These are phyloP conservation scores for Backusella liffmaniae DNA, from an alignment of 192 early-diverging fungal species.

Conservation along the genomic window DNA sequence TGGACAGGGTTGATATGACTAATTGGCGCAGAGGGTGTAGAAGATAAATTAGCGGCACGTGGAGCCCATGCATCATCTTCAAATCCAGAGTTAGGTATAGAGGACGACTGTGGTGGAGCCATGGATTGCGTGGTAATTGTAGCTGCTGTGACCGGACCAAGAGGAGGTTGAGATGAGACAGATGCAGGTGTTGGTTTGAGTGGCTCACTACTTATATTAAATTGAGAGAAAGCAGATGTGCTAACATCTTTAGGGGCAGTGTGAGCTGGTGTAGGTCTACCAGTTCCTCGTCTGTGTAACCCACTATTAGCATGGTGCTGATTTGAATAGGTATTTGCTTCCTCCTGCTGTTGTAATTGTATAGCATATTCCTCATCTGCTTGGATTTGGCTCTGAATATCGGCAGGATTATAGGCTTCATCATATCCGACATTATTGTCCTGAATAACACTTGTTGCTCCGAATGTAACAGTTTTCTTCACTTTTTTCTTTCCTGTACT, in stretches of 20 bases:
- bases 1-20: not conserved
- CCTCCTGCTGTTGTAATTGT: conserved; percentile 82
- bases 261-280: conserved; percentile 48
- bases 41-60: conserved; percentile 30
- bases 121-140: not conserved
- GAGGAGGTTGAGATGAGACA: conserved; percentile 22
- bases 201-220: conserved; percentile 15
- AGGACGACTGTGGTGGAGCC: too few species aligned
- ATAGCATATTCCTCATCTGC: conserved; percentile 83
- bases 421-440: conserved; percentile 31
- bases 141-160: not conserved
- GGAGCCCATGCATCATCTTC: conserved; percentile 59
- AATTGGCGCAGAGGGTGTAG: not conserved
- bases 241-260: conserved; percentile 50
- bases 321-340: conserved; percentile 20
- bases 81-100: conserved; percentile 32
- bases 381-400: conserved; percentile 58
- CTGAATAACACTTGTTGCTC: conserved; percentile 26
- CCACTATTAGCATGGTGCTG: not conserved
- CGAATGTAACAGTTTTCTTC: conserved; percentile 37
- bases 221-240: conserved; percentile 17
- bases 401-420: conserved; percentile 13
- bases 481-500: conserved; percentile 30
- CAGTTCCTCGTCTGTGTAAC: conserved; percentile 28
- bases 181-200: conserved; percentile 33